phyloP scores from a whole-genome alignment of 129 eudicot species.

The Flaveria brownii region DNA sequence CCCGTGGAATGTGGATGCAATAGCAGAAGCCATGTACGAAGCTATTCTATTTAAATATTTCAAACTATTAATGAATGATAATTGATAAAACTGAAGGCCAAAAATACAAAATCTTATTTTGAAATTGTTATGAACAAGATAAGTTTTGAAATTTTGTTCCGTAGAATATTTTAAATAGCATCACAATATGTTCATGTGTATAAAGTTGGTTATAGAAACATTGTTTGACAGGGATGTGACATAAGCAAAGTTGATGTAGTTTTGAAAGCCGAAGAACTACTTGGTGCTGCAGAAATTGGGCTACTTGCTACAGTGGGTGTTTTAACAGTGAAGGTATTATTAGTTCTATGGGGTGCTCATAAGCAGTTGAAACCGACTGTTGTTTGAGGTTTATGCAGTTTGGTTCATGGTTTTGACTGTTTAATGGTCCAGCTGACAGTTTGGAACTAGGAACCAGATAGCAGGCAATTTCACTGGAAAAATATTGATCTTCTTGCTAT shows the following conservation, averaged over 20 bases:
- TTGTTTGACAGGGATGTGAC: constrained; percentile 71
- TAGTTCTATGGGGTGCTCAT: not conserved
- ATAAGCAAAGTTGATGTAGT: constrained; percentile 70
- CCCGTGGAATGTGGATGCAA: constrained; percentile 65
- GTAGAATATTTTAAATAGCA: not conserved
- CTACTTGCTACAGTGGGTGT: constrained; percentile 91
- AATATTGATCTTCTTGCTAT: not conserved
- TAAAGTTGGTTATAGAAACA: constrained; percentile 12
- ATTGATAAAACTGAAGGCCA: constrained; percentile 4
- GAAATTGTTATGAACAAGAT: not conserved
- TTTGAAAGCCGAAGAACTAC: constrained; percentile 66
- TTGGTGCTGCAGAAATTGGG: constrained; percentile 91
- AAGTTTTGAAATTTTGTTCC: not conserved
- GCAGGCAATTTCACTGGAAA: not conserved
- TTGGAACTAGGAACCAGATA: no score
- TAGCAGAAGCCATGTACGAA: constrained; percentile 60
- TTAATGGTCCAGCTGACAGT: no score
- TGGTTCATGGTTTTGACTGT: no score
- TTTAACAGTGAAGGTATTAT: constrained; percentile 58
- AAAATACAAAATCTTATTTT: not conserved
- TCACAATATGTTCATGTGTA: not conserved
- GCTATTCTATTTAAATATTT: constrained; percentile 26
- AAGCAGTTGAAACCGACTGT: no score
- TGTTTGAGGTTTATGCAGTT: no score
- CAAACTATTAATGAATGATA: constrained; percentile 1